These are phyloP conservation scores for Ceratobasidium sp. DNA, from an alignment of 1,284 basidiomycete species.

Conservation along the genomic window DNA sequence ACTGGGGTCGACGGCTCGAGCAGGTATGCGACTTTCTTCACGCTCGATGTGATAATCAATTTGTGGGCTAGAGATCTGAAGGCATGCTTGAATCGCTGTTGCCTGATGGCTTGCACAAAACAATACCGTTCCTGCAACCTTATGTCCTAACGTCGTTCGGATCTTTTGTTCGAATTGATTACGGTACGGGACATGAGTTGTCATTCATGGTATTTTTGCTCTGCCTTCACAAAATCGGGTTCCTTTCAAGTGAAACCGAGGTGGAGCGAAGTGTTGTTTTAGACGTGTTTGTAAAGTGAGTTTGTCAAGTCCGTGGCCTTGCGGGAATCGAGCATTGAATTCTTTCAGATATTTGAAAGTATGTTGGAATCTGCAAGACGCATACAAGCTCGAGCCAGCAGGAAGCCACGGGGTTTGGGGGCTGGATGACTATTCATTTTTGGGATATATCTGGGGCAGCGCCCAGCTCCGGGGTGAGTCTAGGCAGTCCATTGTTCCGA, in stretches of 20 bases:
- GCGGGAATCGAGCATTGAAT: not conserved
- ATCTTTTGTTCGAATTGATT: constrained; percentile 90
- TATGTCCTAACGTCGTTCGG: constrained; percentile 89
- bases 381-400: constrained; percentile 92
- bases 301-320: not conserved
- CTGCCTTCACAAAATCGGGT: constrained; percentile 54
- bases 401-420: constrained; percentile 99
- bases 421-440: constrained; percentile 90
- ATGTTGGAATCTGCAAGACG: constrained; percentile 86
- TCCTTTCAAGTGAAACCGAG: constrained; percentile 33
- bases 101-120: constrained; percentile 56
- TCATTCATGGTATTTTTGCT: constrained; percentile 84
- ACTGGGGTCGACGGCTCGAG: constrained; percentile 82
- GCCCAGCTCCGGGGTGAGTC: constrained; percentile 78
- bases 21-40: constrained; percentile 60
- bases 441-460: constrained; percentile 92
- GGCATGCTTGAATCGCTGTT: constrained; percentile 63
- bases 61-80: constrained; percentile 62
- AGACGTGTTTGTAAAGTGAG: constrained; percentile 53
- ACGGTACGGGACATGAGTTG: constrained; percentile 95
- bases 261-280: constrained; percentile 52
- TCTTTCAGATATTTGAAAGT: constrained; percentile 72
- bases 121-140: constrained; percentile 68
- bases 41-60: constrained; percentile 36
- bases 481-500: not conserved